These are phyloP conservation scores for Cladosporium sp. DNA, from an alignment of 2,329 filamentous ascomycete species.

Conservation along the genomic window DNA sequence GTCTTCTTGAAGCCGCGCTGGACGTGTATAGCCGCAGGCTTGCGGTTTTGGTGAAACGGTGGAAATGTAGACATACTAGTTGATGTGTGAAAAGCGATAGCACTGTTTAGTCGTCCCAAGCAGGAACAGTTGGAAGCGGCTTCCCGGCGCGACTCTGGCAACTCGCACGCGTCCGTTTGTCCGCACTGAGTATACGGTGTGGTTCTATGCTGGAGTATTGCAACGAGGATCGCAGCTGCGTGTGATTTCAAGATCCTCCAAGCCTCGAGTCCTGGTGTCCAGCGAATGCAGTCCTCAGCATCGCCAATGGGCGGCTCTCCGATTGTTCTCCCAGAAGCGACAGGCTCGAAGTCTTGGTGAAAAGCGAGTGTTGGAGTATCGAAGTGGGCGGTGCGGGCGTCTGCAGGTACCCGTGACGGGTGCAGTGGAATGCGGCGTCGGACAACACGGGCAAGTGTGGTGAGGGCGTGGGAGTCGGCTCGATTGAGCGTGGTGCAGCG, in stretches of 20 bases:
- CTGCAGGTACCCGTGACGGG: constrained; percentile 14
- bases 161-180: constrained; percentile 9
- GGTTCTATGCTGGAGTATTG: background rate
- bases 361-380: constrained; percentile 4
- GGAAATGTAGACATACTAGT: constrained; percentile 12
- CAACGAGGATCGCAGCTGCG: background rate
- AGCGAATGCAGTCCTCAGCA: constrained; percentile 8
- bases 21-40: background rate
- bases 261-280: constrained; percentile 5
- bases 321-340: background rate
- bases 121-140: background rate
- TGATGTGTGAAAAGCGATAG: constrained; percentile 3
- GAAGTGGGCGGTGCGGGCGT: background rate
- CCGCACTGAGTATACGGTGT: background rate
- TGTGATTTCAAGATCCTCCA: background rate
- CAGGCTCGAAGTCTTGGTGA: background rate
- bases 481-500: constrained; percentile 7
- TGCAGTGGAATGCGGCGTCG: constrained; percentile 18
- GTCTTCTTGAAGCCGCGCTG: background rate
- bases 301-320: constrained; percentile 10
- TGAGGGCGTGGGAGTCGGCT: constrained; percentile 3
- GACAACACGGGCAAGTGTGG: constrained; percentile 16
- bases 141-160: background rate
- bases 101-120: background rate
- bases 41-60: background rate